Evolutionary conservation across 2,329 filamentous ascomycete species (phyloP), one percentile per base, ranked within the genome.

Genomic region (Fusarium nisikadoi): DNA sequence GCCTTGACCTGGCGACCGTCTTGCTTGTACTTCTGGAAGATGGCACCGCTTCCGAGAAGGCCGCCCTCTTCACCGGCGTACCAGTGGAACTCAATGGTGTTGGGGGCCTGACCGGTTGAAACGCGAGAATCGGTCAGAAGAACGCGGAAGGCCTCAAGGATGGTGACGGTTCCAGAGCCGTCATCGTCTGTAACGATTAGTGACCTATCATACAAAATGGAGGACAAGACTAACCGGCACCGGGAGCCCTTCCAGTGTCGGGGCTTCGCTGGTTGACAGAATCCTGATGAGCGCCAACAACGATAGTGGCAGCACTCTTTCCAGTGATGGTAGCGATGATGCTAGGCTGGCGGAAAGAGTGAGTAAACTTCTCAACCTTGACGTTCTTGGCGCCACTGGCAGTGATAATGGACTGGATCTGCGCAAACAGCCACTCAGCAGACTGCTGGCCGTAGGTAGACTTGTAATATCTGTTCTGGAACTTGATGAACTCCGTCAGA

Each of bases 61-160:
- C 93, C 93, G 13, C 91, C 92, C 79, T 96, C 93, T 76, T 96
- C 93, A 2, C 92, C 93, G 7, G 90, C 91, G 81, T 95, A 95
- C 93, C 93, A 96, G 80, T 95, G 93, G 80, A 95, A 95, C 82
- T 96, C 93, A 65, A 96, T 82, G 0, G 92, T 94, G 80, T 95
- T 94, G 68, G 89, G 65, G 89, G 83, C 83, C 38, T 81, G 86
- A 39, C 92, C 92, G 23, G 86, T 83, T 8, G 88, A 83, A 61
- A 95, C 86, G 45, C 89, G 86, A 13, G 89, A 83, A 39, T 91
- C 89, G 63, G 87, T 86, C 56, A 94, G 85, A 17, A 95, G 85
- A 47, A 93, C 92, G 17, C 92, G 88, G 68, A 96, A 84, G 5
- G 92, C 91, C 79, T 96, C 93, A 3, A 96, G 87, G 59, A 94